Base-by-base conservation (phyloP, 2,329 filamentous ascomycete species). In the Setomelanomma holmii region DNA sequence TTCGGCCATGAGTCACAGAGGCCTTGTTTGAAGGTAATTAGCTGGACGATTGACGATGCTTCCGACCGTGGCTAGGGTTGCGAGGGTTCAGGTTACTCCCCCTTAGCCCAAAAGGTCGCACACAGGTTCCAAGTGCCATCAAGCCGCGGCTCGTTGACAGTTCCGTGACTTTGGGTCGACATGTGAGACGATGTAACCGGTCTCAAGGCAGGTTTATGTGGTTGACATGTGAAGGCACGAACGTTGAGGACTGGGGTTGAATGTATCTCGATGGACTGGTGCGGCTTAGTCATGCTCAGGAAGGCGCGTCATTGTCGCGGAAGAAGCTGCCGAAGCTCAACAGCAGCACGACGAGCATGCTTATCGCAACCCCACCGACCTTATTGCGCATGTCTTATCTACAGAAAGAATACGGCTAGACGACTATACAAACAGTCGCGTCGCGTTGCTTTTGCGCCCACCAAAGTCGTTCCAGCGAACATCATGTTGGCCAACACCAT, bases 401-500 rank as follows among this genome's bases (percentile, higher is more conserved):
- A 8, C 27, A 10, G 3, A 30, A 30, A 30, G 27, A 30, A 14
- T 6, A 30, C 27, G 27, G 27, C 27, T 30, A 30, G 27, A 30
- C 10, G 5, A 3, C 10, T 14, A 30, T 30, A 30, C 27, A 30
- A 30, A 30, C 2, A 30, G 10, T 30, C 14, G 27, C 3, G 14
- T 6, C 27, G 3, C 14, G 10, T 3, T 3, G 14, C 10, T 30
- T 16, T 36, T 16, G 16, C 24, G 6, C 24, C 24, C 12, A 7
- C 24, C 12, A 30, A 6, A 30, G 6, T 30, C 24, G 6, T 12
- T 30, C 27, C 27, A 10, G 27, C 22, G 4, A 5, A 17, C 55
- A 51, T 33, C 57, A 79, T 79, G 77, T 73, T 79, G 44, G 75
- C 73, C 46, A 75, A 71, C 40, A 76, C 74, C 1, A 46, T 71